Percentiles rank a stretch among this genome's conserved stretches.
Conservation (phyloP, 176 grass and related monocot genomes). For the Cenchrus purpureus region DNA sequence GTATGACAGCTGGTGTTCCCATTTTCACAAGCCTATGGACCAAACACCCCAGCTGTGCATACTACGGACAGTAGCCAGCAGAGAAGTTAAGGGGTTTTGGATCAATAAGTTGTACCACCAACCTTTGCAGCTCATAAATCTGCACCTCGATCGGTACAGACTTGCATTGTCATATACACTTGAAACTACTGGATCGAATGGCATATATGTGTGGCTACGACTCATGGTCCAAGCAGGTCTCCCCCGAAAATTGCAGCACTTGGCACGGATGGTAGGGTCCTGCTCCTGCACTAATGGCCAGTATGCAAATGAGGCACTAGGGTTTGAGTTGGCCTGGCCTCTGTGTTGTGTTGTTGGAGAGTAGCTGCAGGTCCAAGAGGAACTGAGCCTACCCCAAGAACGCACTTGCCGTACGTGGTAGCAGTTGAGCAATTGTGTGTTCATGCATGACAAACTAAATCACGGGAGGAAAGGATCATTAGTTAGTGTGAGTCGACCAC, state of each 20-base stretch:
- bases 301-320: neutral
- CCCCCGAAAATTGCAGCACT: constrained; percentile 8
- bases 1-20: constrained; percentile 37
- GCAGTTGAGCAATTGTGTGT: neutral
- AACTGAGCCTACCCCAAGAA: constrained; percentile 5
- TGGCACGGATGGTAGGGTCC: constrained; percentile 49
- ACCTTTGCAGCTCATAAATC: constrained; percentile 52
- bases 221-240: constrained; percentile 17
- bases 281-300: neutral
- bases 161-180: constrained; percentile 21
- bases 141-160: constrained; percentile 1
- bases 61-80: neutral
- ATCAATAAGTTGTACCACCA: constrained; percentile 36
- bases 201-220: constrained; percentile 29
- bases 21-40: neutral
- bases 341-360: neutral
- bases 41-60: constrained; percentile 43
- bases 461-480: neutral
- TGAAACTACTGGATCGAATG: constrained; percentile 25
- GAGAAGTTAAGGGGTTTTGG: neutral
- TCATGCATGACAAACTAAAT: neutral
- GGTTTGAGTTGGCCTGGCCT: neutral
- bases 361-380: constrained; percentile 15
- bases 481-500: constrained; percentile 1
- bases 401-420: neutral